Evolutionary conservation across 2,329 filamentous ascomycete genomes (phyloP).

Genomic region (Hymenotorrendiella dingleyae): DNA sequence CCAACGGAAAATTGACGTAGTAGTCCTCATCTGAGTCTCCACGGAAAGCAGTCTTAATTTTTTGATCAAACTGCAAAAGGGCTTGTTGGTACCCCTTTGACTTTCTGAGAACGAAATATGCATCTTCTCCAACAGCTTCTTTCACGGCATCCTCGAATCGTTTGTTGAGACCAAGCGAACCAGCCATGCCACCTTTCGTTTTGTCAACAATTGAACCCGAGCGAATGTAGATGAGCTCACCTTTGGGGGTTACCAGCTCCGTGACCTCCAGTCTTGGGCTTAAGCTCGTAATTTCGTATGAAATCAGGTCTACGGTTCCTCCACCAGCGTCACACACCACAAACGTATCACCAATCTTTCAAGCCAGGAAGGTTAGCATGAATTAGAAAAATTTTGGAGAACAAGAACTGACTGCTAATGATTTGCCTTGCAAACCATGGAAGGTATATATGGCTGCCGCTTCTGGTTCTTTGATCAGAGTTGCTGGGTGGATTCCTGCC

Average conservation of each 20-base stretch:
- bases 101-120: slow-evolving; percentile 26
- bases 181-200: slow-evolving; percentile 21
- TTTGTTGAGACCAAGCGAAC: slow-evolving; percentile 24
- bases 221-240: slow-evolving; percentile 1
- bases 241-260: slow-evolving; percentile 23
- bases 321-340: slow-evolving; percentile 31
- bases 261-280: slow-evolving; percentile 21
- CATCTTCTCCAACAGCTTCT: slow-evolving; percentile 23
- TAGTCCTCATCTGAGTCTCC: slow-evolving; percentile 23
- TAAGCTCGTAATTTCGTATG: slow-evolving; percentile 22
- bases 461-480: slow-evolving; percentile 17
- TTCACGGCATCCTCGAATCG: slow-evolving; percentile 22
- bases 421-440: slow-evolving; percentile 1
- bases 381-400: slow-evolving; percentile 26
- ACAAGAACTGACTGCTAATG: not conserved
- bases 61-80: slow-evolving; percentile 28
- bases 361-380: not conserved
- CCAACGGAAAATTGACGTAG: slow-evolving; percentile 26
- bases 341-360: slow-evolving; percentile 27
- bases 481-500: slow-evolving; percentile 6
- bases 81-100: slow-evolving; percentile 25
- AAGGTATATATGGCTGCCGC: slow-evolving; percentile 17
- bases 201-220: not conserved
- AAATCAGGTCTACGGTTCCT: slow-evolving; percentile 32
- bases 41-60: slow-evolving; percentile 25